Base-by-base conservation (phyloP, 2,329 filamentous ascomycete species). In the Hymenoscyphus scutula region DNA sequence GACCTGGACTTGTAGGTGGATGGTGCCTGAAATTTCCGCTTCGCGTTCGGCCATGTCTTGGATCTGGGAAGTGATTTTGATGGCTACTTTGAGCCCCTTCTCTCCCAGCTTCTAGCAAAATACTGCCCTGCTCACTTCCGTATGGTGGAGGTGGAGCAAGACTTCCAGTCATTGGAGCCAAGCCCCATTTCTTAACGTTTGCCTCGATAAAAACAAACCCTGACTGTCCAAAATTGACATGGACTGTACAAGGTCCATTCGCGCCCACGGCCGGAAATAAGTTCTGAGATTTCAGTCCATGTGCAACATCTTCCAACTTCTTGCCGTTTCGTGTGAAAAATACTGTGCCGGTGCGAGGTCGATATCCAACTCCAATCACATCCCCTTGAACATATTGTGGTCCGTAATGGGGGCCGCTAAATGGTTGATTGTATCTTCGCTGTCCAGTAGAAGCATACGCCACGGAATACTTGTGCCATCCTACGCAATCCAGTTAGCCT, bases 301-400 rank as follows among this genome's bases (percentile, higher is more conserved):
- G 93, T 25, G 88, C 90, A 11, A 97, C 91, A 71, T 99, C 95
- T 66, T 99, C 95, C 27, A 99, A 82, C 74, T 95, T 94, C 81
- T 98, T 98, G 72, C 95, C 95, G 76, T 99, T 99, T 69, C 95
- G 90, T 0, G 95, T 99, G 78, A 98, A 99, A 81, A 99, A 99
- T 62, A 99, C 88, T 13, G 92, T 94, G 32, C 95, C 95, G 0
- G 93, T 97, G 61, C 95, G 88, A 32, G 95, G 95, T 63, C 95
- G 87, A 77, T 99, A 99, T 59, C 95, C 95, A 23, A 97, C 91
- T 34, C 95, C 95, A 59, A 99, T 88, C 32, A 99, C 95, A 77
- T 99, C 95, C 69, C 95, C 95, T 78, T 98, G 94, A 2, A 95
- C 88, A 68, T 89, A 92, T 30, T 86, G 83, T 10, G 93, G 94